Base-by-base conservation (phyloP, 371 early-diverging fungal species). In the Entomophthora muscae region DNA sequence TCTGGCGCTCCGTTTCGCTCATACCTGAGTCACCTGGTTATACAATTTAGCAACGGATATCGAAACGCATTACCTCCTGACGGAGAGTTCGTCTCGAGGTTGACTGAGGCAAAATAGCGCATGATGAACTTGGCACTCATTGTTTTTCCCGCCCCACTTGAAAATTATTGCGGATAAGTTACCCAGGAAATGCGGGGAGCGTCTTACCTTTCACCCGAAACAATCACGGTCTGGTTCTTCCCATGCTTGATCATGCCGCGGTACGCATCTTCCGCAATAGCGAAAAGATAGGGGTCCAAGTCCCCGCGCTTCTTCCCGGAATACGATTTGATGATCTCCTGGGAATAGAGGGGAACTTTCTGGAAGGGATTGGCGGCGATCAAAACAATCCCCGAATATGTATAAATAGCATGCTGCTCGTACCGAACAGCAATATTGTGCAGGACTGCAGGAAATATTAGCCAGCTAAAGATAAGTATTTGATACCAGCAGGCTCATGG, bases 351-450 rank as follows among this genome's bases (percentile, higher is more conserved):
- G 23, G 83, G 76, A 53, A 98, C 82, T 29, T 87, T 77, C 52
- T 83, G 85, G 74, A 97, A 99, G 1, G 99, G 99, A 75, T 99
- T 99, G 68, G 93, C 83, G 42, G 98, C 96, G 58, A 98, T 91
- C 69, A 99, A 76, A 57, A 99, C 97, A 64, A 97, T 91, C 57
- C 99, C 99, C 27, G 98, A 96, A 70, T 95, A 98, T 17, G 99
- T 98, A 73, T 99, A 99, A 65, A 96, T 94, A 72, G 85, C 86
- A 67, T 86, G 85, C 69, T 90, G 89, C 13, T 77, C 73, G 68
- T 94, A 97, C 54, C 95, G 84, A 1, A 89, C 80, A 52, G 78
- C 75, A 66, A 95, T 86, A 67, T 90, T 93, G 73, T 93, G 86
- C 65, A 95, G 78, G 1, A 97, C 95, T 66, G 75, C 31, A 71